Evolutionary conservation across 140 eudicot genomes (phyloP).

Genomic region (Senecio squalidus): DNA sequence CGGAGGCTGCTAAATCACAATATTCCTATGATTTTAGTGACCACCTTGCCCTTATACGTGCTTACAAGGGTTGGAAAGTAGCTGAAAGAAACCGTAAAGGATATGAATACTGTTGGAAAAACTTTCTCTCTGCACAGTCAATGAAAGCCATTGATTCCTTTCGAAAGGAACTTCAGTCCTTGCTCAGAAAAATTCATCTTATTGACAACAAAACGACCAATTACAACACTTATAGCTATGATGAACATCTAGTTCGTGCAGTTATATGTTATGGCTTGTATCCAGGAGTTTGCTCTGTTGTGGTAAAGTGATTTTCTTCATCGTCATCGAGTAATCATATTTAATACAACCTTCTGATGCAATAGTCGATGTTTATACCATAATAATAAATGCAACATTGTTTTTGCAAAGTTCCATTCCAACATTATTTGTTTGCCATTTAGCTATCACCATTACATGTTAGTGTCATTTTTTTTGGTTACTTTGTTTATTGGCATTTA

Average conservation of each 20-base stretch:
- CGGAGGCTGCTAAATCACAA: constrained; percentile 89
- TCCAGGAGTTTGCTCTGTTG: constrained; percentile 84
- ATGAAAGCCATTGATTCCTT: constrained; percentile 87
- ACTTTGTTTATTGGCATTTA: too few species aligned
- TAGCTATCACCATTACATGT: neutral
- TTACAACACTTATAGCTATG: constrained; percentile 58
- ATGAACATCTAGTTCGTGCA: constrained; percentile 65
- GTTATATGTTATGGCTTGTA: constrained; percentile 84
- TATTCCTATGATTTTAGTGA: constrained; percentile 72
- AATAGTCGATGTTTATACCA: neutral
- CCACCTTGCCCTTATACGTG: constrained; percentile 82
- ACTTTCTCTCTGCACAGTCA: constrained; percentile 78
- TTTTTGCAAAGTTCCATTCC: neutral
- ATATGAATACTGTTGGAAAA: constrained; percentile 81
- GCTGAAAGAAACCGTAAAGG: constrained; percentile 60
- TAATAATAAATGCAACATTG: neutral
- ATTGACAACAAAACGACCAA: constrained; percentile 48
- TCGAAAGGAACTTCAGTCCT: constrained; percentile 58
- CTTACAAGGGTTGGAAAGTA: constrained; percentile 73
- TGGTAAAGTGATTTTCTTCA: constrained; percentile 45
- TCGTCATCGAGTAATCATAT: neutral
- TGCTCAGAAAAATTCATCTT: constrained; percentile 66
- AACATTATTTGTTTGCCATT: neutral
- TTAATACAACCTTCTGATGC: neutral
- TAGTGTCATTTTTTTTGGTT: neutral